A percentile compares a stretch with the other conserved stretches of the same genome.
phyloP scores from a whole-genome alignment of 345 rosid genomes.

The Bruguiera gymnorhiza region DNA sequence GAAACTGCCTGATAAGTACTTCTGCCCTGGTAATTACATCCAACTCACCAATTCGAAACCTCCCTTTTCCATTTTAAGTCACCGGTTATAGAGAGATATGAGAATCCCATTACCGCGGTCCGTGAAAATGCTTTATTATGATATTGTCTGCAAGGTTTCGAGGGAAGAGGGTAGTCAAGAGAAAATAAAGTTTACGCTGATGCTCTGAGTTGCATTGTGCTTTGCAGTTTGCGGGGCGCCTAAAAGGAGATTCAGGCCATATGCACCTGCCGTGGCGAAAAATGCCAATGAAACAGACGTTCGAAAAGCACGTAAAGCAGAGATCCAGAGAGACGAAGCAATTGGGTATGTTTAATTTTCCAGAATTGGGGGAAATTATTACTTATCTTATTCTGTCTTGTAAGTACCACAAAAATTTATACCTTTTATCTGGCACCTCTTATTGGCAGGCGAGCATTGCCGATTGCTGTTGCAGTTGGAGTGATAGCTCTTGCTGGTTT shows the following conservation, averaged over 20 bases:
- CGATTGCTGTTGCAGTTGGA: slow-evolving; percentile 67
- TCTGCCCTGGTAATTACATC: slow-evolving; percentile 64
- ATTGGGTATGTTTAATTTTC: slow-evolving; percentile 48
- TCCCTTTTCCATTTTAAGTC: neutral
- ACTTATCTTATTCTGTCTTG: neutral
- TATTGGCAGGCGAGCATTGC: slow-evolving; percentile 62
- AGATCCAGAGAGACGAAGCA: slow-evolving; percentile 66
- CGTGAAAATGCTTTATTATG: too few relatives aligned
- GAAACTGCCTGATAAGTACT: slow-evolving; percentile 64
- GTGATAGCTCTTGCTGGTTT: slow-evolving; percentile 61
- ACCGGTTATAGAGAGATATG: too few relatives aligned
- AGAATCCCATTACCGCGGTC: too few relatives aligned
- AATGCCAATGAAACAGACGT: slow-evolving; percentile 53
- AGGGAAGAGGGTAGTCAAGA: too few relatives aligned
- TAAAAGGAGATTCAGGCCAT: slow-evolving; percentile 76
- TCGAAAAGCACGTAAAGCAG: slow-evolving; percentile 75
- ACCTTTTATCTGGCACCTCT: neutral
- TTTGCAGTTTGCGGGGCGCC: slow-evolving; percentile 94
- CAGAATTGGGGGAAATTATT: neutral
- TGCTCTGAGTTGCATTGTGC: neutral
- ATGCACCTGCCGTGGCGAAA: slow-evolving; percentile 56
- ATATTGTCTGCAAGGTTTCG: too few relatives aligned
- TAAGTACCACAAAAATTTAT: neutral
- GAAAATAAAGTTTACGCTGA: neutral
- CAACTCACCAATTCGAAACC: neutral